These are phyloP conservation scores for Ophiocordyceps camponoti-rufipedis DNA, from an alignment of 2,329 filamentous ascomycete genomes.

Conservation along the genomic window DNA sequence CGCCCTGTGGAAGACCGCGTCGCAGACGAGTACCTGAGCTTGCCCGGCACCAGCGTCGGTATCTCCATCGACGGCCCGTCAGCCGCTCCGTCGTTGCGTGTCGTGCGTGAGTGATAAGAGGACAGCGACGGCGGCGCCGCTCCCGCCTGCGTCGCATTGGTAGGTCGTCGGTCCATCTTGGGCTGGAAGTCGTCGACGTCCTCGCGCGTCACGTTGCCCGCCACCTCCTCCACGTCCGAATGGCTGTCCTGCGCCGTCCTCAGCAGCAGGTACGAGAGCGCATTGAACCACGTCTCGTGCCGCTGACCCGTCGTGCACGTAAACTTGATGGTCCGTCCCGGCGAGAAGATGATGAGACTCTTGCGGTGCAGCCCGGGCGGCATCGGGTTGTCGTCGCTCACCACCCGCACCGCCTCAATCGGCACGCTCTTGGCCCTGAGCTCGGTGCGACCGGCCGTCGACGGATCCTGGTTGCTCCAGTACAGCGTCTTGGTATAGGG, in stretches of 20 bases:
- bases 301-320: slow-evolving; percentile 85
- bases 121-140: slow-evolving; percentile 46
- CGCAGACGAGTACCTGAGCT: slow-evolving; percentile 16
- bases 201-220: slow-evolving; percentile 37
- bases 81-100: slow-evolving; percentile 44
- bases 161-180: slow-evolving; percentile 20
- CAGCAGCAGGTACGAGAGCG: slow-evolving; percentile 78
- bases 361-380: slow-evolving; percentile 89
- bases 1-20: slow-evolving; percentile 24
- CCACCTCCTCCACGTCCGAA: slow-evolving; percentile 40
- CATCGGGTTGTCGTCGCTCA: slow-evolving; percentile 87
- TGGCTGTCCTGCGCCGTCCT: slow-evolving; percentile 51
- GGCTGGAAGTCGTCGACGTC: slow-evolving; percentile 74
- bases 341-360: slow-evolving; percentile 78
- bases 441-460: slow-evolving; percentile 57
- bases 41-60: slow-evolving; percentile 37
- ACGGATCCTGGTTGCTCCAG: slow-evolving; percentile 87
- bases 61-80: slow-evolving; percentile 29
- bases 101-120: slow-evolving; percentile 62
- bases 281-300: slow-evolving; percentile 98
- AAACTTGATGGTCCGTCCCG: slow-evolving; percentile 78
- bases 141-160: slow-evolving; percentile 25
- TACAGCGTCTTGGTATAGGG: slow-evolving; percentile 92
- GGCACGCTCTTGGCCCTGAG: slow-evolving; percentile 72
- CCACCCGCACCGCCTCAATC: slow-evolving; percentile 82